Conservation (phyloP, 805 yeast genomes). For the Monosporozyma aerobia region DNA sequence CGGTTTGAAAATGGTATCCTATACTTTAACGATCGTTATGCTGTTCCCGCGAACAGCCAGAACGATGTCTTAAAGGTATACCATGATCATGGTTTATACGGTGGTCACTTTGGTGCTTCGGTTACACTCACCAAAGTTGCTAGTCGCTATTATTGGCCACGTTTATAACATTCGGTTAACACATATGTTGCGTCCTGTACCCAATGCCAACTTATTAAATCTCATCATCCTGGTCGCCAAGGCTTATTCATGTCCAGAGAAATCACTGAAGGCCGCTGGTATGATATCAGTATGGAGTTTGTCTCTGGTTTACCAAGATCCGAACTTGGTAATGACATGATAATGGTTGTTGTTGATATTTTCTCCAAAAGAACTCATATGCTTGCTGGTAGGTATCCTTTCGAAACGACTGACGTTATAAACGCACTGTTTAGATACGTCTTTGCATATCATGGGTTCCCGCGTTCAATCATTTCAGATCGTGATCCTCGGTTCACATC, state of each 20-base stretch:
- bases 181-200: slow-evolving; percentile 3
- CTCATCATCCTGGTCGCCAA: slow-evolving; percentile 3
- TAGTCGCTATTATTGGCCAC: slow-evolving; percentile 7
- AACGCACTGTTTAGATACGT: slow-evolving; percentile 8
- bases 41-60: neutral
- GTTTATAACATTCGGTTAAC: neutral
- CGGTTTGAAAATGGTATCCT: neutral
- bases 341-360: slow-evolving; percentile 12
- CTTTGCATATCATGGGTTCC: slow-evolving; percentile 12
- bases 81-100: slow-evolving; percentile 6
- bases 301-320: slow-evolving; percentile 4
- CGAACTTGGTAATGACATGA: slow-evolving; percentile 3
- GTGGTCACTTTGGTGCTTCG: slow-evolving; percentile 10
- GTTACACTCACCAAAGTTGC: slow-evolving; percentile 5
- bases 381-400: slow-evolving; percentile 5
- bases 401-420: slow-evolving; percentile 8
- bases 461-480: slow-evolving; percentile 4
- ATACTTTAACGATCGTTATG: neutral
- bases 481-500: slow-evolving; percentile 2
- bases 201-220: slow-evolving; percentile 6
- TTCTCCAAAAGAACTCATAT: slow-evolving; percentile 13
- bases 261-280: slow-evolving; percentile 13
- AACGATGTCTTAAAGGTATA: neutral
- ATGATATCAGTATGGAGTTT: slow-evolving; percentile 10
- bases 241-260: slow-evolving; percentile 7